Evolutionary conservation across 1,284 basidiomycete genomes (phyloP).

Genomic region (Cystobasidiaceae sp.): DNA sequence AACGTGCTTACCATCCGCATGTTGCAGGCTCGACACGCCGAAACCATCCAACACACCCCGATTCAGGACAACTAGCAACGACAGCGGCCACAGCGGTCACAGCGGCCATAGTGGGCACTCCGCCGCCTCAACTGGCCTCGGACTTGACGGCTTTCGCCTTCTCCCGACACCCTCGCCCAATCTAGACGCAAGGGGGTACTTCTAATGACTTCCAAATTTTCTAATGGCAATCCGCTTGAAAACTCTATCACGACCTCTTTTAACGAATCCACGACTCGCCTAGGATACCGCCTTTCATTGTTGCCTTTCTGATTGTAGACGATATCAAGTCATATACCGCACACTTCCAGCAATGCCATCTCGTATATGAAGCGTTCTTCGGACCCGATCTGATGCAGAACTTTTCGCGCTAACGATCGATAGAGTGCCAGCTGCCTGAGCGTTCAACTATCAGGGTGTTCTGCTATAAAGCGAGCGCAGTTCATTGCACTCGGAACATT

Average conservation of each 20-base stretch:
- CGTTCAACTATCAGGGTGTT: too few species aligned
- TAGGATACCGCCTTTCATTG: neutral
- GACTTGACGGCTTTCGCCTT: conserved; percentile 13
- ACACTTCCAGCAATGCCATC: too few species aligned
- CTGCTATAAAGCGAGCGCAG: too few species aligned
- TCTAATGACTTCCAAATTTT: neutral
- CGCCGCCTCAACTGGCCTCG: neutral
- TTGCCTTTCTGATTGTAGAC: too few species aligned
- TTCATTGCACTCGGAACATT: too few species aligned
- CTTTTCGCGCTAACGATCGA: too few species aligned
- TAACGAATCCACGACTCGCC: neutral
- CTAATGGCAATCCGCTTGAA: neutral
- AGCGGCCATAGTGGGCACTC: conserved; percentile 1
- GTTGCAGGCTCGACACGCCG: conserved; percentile 18
- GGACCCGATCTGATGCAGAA: too few species aligned
- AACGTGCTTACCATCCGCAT: neutral
- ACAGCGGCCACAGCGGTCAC: conserved; percentile 3
- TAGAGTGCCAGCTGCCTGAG: too few species aligned
- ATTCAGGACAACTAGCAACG: conserved; percentile 11
- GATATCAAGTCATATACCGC: too few species aligned
- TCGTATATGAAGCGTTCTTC: too few species aligned
- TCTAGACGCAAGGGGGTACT: conserved; percentile 7
- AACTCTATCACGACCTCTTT: neutral
- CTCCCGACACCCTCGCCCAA: conserved; percentile 21
- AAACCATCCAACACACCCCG: conserved; percentile 21